These are phyloP conservation scores for Ziziphus jujuba DNA, from an alignment of 306 rosid species.

Conservation along the genomic window DNA sequence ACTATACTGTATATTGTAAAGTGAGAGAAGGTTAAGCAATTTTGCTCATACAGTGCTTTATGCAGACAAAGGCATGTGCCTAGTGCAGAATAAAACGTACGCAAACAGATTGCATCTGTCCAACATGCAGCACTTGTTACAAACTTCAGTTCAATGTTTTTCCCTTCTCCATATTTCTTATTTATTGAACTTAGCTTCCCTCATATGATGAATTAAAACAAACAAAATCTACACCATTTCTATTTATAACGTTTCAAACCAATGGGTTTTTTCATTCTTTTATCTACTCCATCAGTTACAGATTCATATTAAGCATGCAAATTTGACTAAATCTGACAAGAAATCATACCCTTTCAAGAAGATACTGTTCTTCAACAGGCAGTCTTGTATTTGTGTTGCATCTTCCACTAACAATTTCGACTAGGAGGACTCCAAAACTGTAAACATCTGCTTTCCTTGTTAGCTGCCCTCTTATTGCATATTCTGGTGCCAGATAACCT, in stretches of 20 bases:
- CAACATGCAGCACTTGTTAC: neutral
- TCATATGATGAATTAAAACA: neutral
- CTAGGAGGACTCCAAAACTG: conserved; percentile 87
- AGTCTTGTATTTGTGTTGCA: conserved; percentile 68
- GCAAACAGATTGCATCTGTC: neutral
- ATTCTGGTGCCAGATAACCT: conserved; percentile 98
- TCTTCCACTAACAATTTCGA: conserved; percentile 88
- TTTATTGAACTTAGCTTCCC: no score
- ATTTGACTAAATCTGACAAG: conserved; percentile 2
- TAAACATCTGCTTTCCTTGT: conserved; percentile 87
- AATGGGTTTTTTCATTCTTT: neutral
- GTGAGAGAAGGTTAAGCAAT: neutral
- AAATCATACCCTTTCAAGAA: conserved; percentile 82
- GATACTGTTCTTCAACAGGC: conserved; percentile 69
- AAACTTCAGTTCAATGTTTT: neutral
- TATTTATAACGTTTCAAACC: neutral
- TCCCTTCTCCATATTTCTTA: neutral
- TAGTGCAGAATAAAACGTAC: neutral
- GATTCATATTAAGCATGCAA: conserved; percentile 11
- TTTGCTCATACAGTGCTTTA: neutral
- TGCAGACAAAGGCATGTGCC: neutral
- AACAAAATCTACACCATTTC: neutral
- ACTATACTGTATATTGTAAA: neutral
- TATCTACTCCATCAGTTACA: conserved; percentile 1
- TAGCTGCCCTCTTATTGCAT: conserved; percentile 80